Evolutionary conservation across 2,329 filamentous ascomycete genomes (phyloP).

Genomic region (Tolypocladium ovalisporum): DNA sequence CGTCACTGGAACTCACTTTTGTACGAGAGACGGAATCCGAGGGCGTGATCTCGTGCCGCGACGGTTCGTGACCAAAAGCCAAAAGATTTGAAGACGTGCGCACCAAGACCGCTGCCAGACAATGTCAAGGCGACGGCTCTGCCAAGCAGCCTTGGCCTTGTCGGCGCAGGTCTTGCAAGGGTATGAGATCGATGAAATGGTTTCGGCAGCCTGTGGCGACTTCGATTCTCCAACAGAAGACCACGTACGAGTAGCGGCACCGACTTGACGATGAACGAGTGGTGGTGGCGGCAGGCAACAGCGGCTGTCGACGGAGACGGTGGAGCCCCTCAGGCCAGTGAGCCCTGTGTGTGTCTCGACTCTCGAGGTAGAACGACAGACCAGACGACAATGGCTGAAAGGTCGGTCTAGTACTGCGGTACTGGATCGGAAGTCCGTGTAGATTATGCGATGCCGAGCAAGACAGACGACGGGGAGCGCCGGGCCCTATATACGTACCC

Average conservation of each 20-base stretch:
- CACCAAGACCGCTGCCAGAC: background rate
- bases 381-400: background rate
- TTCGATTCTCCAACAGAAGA: background rate
- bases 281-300: background rate
- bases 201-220: background rate
- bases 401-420: background rate
- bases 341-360: background rate
- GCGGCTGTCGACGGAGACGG: background rate
- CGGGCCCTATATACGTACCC: background rate
- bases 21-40: background rate
- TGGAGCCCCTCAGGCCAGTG: background rate
- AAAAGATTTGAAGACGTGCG: background rate
- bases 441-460: background rate
- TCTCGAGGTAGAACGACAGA: background rate
- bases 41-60: background rate
- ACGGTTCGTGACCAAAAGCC: background rate
- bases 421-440: background rate
- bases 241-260: background rate
- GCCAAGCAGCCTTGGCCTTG: background rate
- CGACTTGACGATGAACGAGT: background rate
- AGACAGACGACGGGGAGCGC: background rate
- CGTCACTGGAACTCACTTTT: background rate
- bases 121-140: background rate
- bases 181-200: background rate
- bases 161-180: background rate